Percentiles rank a stretch among this genome's conserved stretches.
phyloP scores from a whole-genome alignment of 2,329 filamentous ascomycete species.

The Curvularia sp. region DNA sequence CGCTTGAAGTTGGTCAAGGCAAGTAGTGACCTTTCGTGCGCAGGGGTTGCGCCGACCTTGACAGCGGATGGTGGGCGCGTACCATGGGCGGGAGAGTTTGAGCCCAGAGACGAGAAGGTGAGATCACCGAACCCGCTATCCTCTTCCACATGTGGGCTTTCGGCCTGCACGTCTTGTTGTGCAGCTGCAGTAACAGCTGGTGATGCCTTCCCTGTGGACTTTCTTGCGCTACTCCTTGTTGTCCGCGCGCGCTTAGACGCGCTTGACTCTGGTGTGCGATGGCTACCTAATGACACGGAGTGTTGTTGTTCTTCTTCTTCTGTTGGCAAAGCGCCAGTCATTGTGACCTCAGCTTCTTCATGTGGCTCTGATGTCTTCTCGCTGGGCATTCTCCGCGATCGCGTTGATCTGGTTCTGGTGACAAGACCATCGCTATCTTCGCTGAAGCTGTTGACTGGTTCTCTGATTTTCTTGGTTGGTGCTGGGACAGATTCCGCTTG shows the following conservation, averaged over 20 bases:
- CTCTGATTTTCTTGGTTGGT: constrained; percentile 20
- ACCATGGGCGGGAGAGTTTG: constrained; percentile 45
- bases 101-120: constrained; percentile 45
- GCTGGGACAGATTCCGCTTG: constrained; percentile 26
- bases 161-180: constrained; percentile 21
- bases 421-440: constrained; percentile 50
- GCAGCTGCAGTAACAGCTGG: constrained; percentile 11
- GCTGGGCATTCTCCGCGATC: constrained; percentile 30
- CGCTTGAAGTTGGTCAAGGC: constrained; percentile 60
- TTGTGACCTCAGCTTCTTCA: constrained; percentile 38
- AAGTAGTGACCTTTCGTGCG: constrained; percentile 55
- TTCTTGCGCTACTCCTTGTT: constrained; percentile 29
- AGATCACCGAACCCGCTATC: constrained; percentile 44
- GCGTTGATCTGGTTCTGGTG: constrained; percentile 33
- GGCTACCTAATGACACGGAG: constrained; percentile 15
- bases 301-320: constrained; percentile 15
- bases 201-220: constrained; percentile 25
- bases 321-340: constrained; percentile 48
- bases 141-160: constrained; percentile 23
- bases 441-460: constrained; percentile 36
- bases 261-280: constrained; percentile 32
- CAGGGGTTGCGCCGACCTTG: constrained; percentile 54
- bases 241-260: constrained; percentile 25
- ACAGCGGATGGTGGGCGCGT: constrained; percentile 54
- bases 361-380: constrained; percentile 27